Conservation (phyloP, 805 yeast genomes). For the Starmerella floris region DNA sequence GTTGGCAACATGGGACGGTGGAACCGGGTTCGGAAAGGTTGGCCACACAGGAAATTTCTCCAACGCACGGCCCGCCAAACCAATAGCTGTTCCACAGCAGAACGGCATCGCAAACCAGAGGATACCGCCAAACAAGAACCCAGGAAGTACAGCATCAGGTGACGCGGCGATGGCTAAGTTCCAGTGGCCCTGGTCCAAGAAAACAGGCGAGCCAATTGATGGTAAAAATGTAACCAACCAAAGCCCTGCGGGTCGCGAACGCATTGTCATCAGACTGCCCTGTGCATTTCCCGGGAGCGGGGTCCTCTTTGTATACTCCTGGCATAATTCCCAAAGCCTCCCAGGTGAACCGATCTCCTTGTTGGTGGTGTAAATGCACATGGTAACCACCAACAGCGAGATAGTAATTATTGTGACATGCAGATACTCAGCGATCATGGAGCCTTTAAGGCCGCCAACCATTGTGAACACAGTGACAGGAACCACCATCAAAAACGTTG, state of each 20-base stretch:
- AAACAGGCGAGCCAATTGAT: slow-evolving; percentile 19
- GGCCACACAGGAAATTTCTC: slow-evolving; percentile 61
- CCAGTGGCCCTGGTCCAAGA: slow-evolving; percentile 27
- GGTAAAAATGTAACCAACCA: slow-evolving; percentile 31
- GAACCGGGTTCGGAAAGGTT: slow-evolving; percentile 55
- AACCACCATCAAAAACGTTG: slow-evolving; percentile 34
- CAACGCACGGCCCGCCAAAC: slow-evolving; percentile 35
- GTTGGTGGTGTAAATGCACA: slow-evolving; percentile 29
- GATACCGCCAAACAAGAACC: slow-evolving; percentile 36
- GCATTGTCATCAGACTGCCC: slow-evolving; percentile 32
- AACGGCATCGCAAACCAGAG: slow-evolving; percentile 36
- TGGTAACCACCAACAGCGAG: slow-evolving; percentile 29
- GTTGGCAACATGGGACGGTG: slow-evolving; percentile 52
- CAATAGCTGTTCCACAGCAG: slow-evolving; percentile 26
- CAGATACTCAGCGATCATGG: slow-evolving; percentile 40
- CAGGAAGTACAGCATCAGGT: slow-evolving; percentile 32
- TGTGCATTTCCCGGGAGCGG: slow-evolving; percentile 29
- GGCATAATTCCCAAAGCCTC: slow-evolving; percentile 33
- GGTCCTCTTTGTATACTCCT: slow-evolving; percentile 26
- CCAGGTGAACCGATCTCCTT: slow-evolving; percentile 35
- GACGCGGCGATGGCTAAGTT: slow-evolving; percentile 35
- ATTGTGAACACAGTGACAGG: slow-evolving; percentile 39
- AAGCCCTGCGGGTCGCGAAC: slow-evolving; percentile 24
- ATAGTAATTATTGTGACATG: slow-evolving; percentile 37
- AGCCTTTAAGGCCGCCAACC: slow-evolving; percentile 40